These are phyloP conservation scores for Hyaloscypha hepaticicola DNA, from an alignment of 495 filamentous ascomycete genomes.

Conservation along the genomic window DNA sequence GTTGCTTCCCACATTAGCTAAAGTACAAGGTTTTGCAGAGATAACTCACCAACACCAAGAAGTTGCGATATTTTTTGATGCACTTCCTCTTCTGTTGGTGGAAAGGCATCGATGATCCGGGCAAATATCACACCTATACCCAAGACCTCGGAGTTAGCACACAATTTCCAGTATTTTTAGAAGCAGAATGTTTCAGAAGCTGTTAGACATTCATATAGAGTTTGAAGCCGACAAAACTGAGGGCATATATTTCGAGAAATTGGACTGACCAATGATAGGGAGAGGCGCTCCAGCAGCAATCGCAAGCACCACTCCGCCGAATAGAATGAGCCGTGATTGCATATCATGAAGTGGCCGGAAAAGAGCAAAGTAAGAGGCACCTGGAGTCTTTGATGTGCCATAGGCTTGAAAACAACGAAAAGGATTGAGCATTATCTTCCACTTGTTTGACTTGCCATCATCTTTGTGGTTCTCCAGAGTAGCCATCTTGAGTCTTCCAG, in stretches of 20 bases:
- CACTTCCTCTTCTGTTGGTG: slow-evolving; percentile 45
- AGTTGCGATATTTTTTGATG: slow-evolving; percentile 14
- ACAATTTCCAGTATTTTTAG: too few relatives aligned
- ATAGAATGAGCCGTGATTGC: slow-evolving; percentile 41
- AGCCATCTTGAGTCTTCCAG: slow-evolving; percentile 9
- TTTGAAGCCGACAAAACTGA: too few relatives aligned
- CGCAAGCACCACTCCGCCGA: slow-evolving; percentile 49
- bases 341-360: slow-evolving; percentile 24
- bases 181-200: too few relatives aligned
- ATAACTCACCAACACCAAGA: slow-evolving; percentile 32
- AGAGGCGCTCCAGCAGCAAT: slow-evolving; percentile 67
- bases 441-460: slow-evolving; percentile 13
- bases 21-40: slow-evolving; percentile 22
- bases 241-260: too few relatives aligned
- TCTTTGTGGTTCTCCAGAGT: background rate
- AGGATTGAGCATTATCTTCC: slow-evolving; percentile 6
- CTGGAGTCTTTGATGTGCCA: background rate
- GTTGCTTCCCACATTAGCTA: slow-evolving; percentile 60
- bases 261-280: slow-evolving; percentile 60
- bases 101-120: slow-evolving; percentile 65
- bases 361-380: slow-evolving; percentile 25
- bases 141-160: too few relatives aligned
- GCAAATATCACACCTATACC: slow-evolving; percentile 70
- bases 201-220: too few relatives aligned
- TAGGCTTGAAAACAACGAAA: background rate